phyloP scores from a whole-genome alignment of 345 rosid species.

The Lumnitzera littorea region DNA sequence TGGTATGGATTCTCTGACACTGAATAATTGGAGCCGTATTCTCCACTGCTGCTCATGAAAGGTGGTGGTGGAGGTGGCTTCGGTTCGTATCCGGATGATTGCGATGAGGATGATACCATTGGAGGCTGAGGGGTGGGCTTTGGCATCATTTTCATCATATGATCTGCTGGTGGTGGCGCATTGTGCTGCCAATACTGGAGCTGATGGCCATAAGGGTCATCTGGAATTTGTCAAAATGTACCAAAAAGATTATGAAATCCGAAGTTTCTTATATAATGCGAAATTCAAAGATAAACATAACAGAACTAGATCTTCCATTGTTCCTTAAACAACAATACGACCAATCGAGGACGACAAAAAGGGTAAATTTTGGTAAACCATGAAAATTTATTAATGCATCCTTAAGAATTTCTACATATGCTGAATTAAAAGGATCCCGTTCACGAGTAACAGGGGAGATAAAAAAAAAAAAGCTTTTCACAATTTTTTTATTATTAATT shows the following conservation, averaged over 20 bases:
- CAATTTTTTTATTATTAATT: no score
- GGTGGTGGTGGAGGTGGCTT: constrained; percentile 19
- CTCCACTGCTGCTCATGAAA: constrained; percentile 53
- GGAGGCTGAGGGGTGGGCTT: constrained; percentile 2
- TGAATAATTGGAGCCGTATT: constrained; percentile 53
- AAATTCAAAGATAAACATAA: no score
- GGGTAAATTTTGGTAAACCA: no score
- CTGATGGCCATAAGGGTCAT: constrained; percentile 37
- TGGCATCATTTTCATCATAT: constrained; percentile 22
- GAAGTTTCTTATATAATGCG: not conserved
- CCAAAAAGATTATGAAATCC: not conserved
- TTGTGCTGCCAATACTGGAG: constrained; percentile 65
- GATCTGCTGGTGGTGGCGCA: constrained; percentile 30
- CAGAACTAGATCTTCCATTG: no score
- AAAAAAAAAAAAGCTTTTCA: no score
- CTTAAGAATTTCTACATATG: no score
- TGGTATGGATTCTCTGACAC: constrained; percentile 48
- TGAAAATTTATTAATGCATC: no score
- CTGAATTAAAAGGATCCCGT: no score
- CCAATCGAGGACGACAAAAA: no score
- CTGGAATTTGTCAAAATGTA: constrained; percentile 24
- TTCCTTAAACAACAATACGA: no score
- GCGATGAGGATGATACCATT: constrained; percentile 2
- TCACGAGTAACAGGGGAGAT: no score
- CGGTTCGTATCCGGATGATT: not conserved